Conservation (phyloP, 192 early-diverging fungal species). For the Podila epicladia region DNA sequence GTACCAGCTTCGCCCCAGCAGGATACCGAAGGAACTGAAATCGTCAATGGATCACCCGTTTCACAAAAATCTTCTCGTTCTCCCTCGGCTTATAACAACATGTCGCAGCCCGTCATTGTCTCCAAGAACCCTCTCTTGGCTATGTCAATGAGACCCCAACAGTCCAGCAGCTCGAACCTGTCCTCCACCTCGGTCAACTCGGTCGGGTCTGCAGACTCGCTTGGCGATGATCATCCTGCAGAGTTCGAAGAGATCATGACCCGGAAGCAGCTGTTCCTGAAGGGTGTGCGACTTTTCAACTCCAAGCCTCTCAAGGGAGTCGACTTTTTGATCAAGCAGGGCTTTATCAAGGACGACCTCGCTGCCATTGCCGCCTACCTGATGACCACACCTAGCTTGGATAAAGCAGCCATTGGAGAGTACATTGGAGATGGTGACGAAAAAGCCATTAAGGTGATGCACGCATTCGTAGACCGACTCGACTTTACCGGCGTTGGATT, state of each 20-base stretch:
- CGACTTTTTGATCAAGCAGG: conserved; percentile 78
- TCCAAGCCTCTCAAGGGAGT: conserved; percentile 90
- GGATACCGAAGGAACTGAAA: conserved; percentile 10
- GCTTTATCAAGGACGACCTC: conserved; percentile 78
- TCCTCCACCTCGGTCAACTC: conserved; percentile 49
- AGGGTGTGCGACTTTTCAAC: conserved; percentile 84
- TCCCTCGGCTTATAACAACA: conserved; percentile 30
- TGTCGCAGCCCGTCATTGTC: conserved; percentile 53
- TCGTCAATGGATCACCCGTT: conserved; percentile 17
- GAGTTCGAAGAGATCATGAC: conserved; percentile 86
- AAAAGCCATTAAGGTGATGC: conserved; percentile 93
- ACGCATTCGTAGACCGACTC: conserved; percentile 91
- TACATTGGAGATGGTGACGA: conserved; percentile 92
- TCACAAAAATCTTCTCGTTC: conserved; percentile 19
- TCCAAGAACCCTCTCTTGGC: conserved; percentile 55
- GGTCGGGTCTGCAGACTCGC: conserved; percentile 44
- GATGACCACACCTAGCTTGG: conserved; percentile 77
- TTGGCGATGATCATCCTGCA: conserved; percentile 82
- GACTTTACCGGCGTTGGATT: conserved; percentile 79
- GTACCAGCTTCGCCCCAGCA: conserved; percentile 27
- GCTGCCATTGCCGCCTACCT: conserved; percentile 82
- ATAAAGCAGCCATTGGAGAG: conserved; percentile 91
- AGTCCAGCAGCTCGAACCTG: conserved; percentile 42
- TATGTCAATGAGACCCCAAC: conserved; percentile 45
- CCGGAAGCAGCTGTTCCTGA: conserved; percentile 83